phyloP scores from a whole-genome alignment of 306 rosid genomes.

The Pterocarpus macrocarpus region DNA sequence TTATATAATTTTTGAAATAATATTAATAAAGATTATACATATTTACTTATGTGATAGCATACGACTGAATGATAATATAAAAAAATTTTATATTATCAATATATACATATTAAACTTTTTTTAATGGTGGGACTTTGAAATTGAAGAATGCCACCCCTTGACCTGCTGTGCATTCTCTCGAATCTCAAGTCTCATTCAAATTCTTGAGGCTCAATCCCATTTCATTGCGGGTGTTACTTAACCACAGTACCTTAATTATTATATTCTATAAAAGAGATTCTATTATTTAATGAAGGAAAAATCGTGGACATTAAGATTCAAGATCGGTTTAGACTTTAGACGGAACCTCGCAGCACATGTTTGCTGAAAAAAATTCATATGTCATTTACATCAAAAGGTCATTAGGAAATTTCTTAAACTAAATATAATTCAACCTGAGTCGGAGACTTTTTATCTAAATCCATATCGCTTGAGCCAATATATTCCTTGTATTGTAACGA shows the following conservation, averaged over 20 bases:
- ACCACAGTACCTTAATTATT: not conserved
- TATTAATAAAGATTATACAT: too few species aligned
- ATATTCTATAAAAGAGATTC: not conserved
- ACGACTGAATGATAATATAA: too few species aligned
- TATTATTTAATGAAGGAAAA: not conserved
- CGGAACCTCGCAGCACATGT: conserved; percentile 10
- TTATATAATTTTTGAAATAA: too few species aligned
- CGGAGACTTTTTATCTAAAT: not conserved
- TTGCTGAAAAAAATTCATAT: not conserved
- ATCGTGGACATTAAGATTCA: not conserved
- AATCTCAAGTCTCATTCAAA: not conserved
- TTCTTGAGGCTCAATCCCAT: not conserved
- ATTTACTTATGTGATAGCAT: too few species aligned
- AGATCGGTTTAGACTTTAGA: not conserved
- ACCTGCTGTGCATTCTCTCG: not conserved
- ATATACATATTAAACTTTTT: not conserved
- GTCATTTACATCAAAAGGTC: conserved; percentile 11
- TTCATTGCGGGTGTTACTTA: not conserved
- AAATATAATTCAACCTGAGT: conserved; percentile 9
- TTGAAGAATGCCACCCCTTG: not conserved
- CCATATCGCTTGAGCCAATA: not conserved
- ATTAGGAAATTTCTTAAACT: not conserved
- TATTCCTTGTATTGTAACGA: not conserved
- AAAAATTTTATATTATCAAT: too few species aligned
- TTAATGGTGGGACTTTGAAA: not conserved